Base-by-base conservation (phyloP, 164 flowering plant genomes). In the grape (Vitis vinifera) region DNA sequence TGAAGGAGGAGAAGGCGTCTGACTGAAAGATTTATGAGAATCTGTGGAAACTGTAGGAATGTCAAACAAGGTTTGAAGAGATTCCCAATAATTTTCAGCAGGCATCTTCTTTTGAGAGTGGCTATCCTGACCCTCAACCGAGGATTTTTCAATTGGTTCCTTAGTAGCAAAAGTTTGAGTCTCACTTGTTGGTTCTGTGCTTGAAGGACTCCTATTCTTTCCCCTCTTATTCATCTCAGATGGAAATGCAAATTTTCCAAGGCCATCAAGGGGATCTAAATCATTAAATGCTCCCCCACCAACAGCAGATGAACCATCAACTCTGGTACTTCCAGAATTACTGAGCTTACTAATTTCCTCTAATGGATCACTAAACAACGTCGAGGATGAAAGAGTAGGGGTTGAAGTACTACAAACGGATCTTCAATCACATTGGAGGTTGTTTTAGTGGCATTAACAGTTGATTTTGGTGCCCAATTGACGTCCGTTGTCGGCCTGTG, bases 331-430 rank as follows among this genome's bases (percentile, higher is more conserved):
- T 27, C 78, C 73, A 57, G 86, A 77, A 62, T 73, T 81, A 55
- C 66, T 65, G 57, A 76, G 69, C 69, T 82, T 86, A 69, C 78
- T 68, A 53, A 81, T 77, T 66, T 87, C 77, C 60, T 87, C 89
- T 68, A 85, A 70, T 15, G 89, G 88, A 66, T 90, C 89, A 15
- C 77, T 51, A 66, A 74, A 87, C 37, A 72, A 51, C 31, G 80
- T 86, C 10, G 84, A 72, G 19, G 93, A 75, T 19, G 86, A 73
- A 69, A 68, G 64, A 31, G 61, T 59, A 30, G 80, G 76, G 17
- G 78, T 48, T 67, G 91, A 68, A 68, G 75, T 71, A 80, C 86
- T 10, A 79, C 93, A 86, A 93, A 89, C 29, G 92, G 93, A 59
- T 93, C 90, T 27, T 88, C 94, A 55, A 73, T 62, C 44, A 66